Conservation (phyloP, 169 alveolate genomes). For the Toxoplasma gondii region DNA sequence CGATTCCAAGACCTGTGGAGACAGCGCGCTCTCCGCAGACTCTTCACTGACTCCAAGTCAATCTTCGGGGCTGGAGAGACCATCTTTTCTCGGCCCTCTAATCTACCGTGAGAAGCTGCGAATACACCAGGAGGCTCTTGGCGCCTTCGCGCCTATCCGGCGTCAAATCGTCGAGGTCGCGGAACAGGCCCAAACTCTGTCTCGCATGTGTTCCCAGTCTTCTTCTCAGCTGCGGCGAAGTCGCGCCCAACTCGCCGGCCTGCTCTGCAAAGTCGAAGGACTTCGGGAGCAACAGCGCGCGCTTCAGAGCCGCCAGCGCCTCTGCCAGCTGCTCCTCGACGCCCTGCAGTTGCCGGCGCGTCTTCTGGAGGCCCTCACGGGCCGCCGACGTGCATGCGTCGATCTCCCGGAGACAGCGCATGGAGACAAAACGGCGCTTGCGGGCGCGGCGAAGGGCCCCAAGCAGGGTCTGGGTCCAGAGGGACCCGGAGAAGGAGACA, state of each 20-base stretch:
- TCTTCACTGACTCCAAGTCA: too few relatives aligned
- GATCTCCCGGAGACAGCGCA: too few relatives aligned
- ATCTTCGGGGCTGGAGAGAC: not conserved
- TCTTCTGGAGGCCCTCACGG: not conserved
- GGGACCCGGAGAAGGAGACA: not conserved
- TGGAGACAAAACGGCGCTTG: too few relatives aligned
- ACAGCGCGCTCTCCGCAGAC: too few relatives aligned
- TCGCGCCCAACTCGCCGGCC: not conserved
- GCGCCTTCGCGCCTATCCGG: constrained; percentile 14
- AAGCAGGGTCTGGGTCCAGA: not conserved
- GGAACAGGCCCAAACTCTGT: not conserved
- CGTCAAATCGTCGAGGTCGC: not conserved
- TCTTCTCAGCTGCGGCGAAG: not conserved
- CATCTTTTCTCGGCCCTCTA: not conserved
- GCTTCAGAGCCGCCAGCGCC: not conserved
- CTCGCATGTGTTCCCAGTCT: not conserved
- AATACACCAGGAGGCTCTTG: not conserved
- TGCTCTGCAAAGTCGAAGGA: not conserved
- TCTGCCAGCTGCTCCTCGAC: constrained; percentile 22
- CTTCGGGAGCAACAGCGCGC: not conserved
- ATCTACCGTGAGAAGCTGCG: not conserved
- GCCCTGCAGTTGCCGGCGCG: not conserved
- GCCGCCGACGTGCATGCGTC: not conserved
- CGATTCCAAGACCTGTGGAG: too few relatives aligned
- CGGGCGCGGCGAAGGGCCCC: not conserved